Conservation (phyloP, 805 yeast genomes). For the Saturnispora besseyi region DNA sequence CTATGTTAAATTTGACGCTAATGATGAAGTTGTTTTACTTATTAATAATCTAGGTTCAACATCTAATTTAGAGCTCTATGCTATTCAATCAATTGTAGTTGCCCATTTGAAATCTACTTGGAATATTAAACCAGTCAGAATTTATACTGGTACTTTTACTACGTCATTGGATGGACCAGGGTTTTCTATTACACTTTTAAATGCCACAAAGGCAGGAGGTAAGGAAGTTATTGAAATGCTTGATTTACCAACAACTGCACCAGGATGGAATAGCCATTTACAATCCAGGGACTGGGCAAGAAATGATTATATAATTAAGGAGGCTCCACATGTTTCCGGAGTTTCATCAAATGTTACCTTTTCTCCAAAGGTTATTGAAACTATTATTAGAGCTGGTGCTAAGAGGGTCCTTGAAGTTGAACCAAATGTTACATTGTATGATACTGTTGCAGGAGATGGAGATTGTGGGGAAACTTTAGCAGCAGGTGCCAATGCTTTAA, state of each 20-base stretch:
- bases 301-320: conserved; percentile 19
- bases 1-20: conserved; percentile 56
- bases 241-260: conserved; percentile 68
- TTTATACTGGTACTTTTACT: conserved; percentile 69
- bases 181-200: conserved; percentile 74
- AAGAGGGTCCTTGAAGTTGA: conserved; percentile 51
- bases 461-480: conserved; percentile 92
- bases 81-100: conserved; percentile 55
- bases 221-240: conserved; percentile 42
- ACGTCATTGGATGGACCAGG: conserved; percentile 92
- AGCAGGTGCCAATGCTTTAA: conserved; percentile 69
- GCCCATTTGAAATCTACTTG: conserved; percentile 44
- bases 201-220: conserved; percentile 48
- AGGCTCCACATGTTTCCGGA: conserved; percentile 17
- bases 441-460: conserved; percentile 91
- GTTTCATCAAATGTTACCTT: conserved; percentile 21
- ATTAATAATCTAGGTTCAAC: conserved; percentile 89
- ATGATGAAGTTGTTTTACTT: conserved; percentile 58
- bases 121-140: conserved; percentile 54
- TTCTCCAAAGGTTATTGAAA: conserved; percentile 23
- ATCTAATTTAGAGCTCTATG: conserved; percentile 67
- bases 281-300: conserved; percentile 19
- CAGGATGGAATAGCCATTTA: conserved; percentile 64
- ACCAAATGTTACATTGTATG: conserved; percentile 76
- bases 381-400: conserved; percentile 41